Conservation (phyloP, 495 filamentous ascomycete genomes). For the Aspergillus indologenus region DNA sequence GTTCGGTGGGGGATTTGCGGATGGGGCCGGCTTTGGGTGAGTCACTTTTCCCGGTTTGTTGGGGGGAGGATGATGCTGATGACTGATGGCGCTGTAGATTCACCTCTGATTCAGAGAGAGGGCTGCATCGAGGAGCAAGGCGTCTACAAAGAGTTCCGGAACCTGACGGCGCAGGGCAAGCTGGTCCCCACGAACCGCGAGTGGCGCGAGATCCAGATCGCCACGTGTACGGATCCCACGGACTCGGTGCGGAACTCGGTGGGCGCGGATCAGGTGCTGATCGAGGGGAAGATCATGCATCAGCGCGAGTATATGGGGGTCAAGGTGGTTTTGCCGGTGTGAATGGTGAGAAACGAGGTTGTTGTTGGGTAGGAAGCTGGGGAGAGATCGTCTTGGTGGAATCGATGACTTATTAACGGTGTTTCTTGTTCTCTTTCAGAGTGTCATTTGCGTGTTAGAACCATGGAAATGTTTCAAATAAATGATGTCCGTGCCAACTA, state of each 20-base stretch:
- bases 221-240: conserved; percentile 40
- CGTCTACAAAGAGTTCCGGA: conserved; percentile 40
- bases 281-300: conserved; percentile 42
- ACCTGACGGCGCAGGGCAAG: conserved; percentile 29
- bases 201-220: conserved; percentile 43
- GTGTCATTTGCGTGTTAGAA: too few species aligned
- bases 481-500: too few species aligned
- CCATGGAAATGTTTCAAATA: too few species aligned
- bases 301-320: conserved; percentile 44
- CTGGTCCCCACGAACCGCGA: conserved; percentile 38
- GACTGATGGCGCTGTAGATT: conserved; percentile 17
- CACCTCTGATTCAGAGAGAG: conserved; percentile 38
- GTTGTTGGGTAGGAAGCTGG: too few species aligned
- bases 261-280: conserved; percentile 35
- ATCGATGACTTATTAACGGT: too few species aligned
- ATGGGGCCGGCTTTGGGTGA: conserved; percentile 31
- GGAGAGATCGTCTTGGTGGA: too few species aligned
- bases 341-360: too few species aligned
- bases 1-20: conserved; percentile 35
- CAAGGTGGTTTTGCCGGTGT: conserved; percentile 42
- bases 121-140: conserved; percentile 42
- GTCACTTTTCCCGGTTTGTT: conserved; percentile 6
- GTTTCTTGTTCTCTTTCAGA: too few species aligned
- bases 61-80: too few species aligned
- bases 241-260: conserved; percentile 34